Evolutionary conservation across 2,329 filamentous ascomycete genomes (phyloP), one percentile per base, ranked within the genome.

Genomic region (Lomentospora prolificans): DNA sequence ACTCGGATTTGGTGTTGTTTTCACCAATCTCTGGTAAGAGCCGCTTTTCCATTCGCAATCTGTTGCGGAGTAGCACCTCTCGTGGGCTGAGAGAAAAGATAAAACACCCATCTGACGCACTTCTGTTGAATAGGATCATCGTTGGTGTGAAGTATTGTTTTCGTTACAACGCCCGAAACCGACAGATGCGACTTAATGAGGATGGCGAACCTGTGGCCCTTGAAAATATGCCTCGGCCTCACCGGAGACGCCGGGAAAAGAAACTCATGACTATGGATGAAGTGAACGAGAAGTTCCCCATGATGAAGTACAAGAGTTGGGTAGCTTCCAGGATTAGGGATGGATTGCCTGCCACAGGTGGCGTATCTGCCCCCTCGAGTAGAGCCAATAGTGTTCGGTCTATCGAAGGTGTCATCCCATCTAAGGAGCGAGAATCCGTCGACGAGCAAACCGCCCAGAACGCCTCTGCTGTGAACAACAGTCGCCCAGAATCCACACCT

Each of bases 111-210:
- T n/a, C n/a, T n/a, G n/a, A n/a, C n/a, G n/a, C 12, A 7, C 12
- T 33, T 33, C 12, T 33, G 7, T 33, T 7, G 69, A 61, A 55
- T 65, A 99, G 94, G 94, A 99, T 99, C 65, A 99, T 99, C 64
- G 94, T 99, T 59, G 94, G 94, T 63, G 94, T 99, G 59, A 99
- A 99, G 74, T 99, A 99, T 71, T 99, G 94, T 74, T 99, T 99
- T 72, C 82, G 94, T 64, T 97, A 99, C 71, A 97, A 97, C 71
- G 91, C 94, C 63, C 86, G 94, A 58, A 95, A 95, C 67, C 86
- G 94, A 53, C 84, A 86, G 59, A 74, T 90, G 65, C 84, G 89
- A 74, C 80, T 72, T 75, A 88, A 76, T 61, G 88, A 90, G 64
- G 88, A 91, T 62, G 87, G 88, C 67, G 91, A 96, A 60, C 89